These are phyloP conservation scores for Priceomyces melissophilus DNA, from an alignment of 805 yeast species.

Conservation along the genomic window DNA sequence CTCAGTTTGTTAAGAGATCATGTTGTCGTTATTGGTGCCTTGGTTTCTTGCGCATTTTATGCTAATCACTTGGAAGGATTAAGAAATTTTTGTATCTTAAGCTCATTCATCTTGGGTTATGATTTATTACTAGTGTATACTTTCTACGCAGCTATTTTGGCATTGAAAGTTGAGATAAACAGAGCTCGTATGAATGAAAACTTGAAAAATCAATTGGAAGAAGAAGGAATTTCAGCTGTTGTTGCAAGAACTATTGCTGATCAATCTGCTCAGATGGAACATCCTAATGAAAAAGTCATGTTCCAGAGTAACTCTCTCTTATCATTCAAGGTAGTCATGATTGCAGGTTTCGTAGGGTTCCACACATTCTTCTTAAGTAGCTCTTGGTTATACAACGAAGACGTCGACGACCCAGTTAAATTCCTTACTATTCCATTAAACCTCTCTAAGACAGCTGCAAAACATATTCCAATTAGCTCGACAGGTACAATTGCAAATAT, in stretches of 20 bases:
- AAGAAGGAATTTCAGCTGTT: slow-evolving; percentile 78
- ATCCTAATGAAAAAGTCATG: slow-evolving; percentile 26
- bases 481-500: slow-evolving; percentile 57
- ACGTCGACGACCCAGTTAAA: slow-evolving; percentile 4
- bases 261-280: slow-evolving; percentile 32
- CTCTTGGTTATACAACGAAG: slow-evolving; percentile 54
- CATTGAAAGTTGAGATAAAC: slow-evolving; percentile 85
- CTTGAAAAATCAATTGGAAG: slow-evolving; percentile 78
- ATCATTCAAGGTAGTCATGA: slow-evolving; percentile 56
- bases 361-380: slow-evolving; percentile 69
- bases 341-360: slow-evolving; percentile 56
- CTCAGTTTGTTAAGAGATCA: slow-evolving; percentile 70
- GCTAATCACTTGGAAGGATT: slow-evolving; percentile 70
- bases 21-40: slow-evolving; percentile 64
- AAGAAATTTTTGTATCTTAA: slow-evolving; percentile 73
- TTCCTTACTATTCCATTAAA: slow-evolving; percentile 16
- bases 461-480: slow-evolving; percentile 42
- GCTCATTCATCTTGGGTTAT: slow-evolving; percentile 63
- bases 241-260: slow-evolving; percentile 72
- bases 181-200: slow-evolving; percentile 78
- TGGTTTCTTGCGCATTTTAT: slow-evolving; percentile 61
- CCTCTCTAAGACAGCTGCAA: slow-evolving; percentile 40
- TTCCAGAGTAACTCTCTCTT: slow-evolving; percentile 37
- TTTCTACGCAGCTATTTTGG: slow-evolving; percentile 77
- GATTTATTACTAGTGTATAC: slow-evolving; percentile 76